Evolutionary conservation across 805 yeast species (phyloP).

Genomic region (Jamesozyma hellenica): DNA sequence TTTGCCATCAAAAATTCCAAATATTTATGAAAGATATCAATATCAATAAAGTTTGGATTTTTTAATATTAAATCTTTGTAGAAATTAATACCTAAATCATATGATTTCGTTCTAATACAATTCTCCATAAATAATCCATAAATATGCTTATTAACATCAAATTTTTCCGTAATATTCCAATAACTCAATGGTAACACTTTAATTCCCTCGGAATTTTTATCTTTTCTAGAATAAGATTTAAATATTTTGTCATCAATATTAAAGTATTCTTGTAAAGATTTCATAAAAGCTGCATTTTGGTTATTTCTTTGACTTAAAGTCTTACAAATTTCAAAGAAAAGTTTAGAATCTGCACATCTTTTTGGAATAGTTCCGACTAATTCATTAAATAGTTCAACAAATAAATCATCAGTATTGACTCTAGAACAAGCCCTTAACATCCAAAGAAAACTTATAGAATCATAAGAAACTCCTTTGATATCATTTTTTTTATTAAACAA

Average conservation of each 20-base stretch:
- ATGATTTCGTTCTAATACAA: constrained; percentile 11
- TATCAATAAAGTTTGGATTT: constrained; percentile 11
- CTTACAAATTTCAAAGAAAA: constrained; percentile 20
- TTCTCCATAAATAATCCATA: constrained; percentile 16
- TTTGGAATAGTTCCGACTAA: constrained; percentile 14
- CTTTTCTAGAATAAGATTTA: neutral
- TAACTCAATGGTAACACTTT: neutral
- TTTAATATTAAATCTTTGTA: constrained; percentile 5
- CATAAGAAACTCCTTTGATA: constrained; percentile 11
- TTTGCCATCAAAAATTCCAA: constrained; percentile 7
- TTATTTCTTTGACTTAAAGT: constrained; percentile 11
- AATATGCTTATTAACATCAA: constrained; percentile 10
- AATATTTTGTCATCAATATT: constrained; percentile 2
- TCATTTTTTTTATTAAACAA: constrained; percentile 26
- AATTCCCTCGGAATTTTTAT: neutral
- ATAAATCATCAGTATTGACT: constrained; percentile 11
- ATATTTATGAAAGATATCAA: constrained; percentile 14
- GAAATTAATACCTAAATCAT: constrained; percentile 11
- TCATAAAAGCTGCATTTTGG: constrained; percentile 3
- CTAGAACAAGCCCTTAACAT: constrained; percentile 17
- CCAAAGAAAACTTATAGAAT: constrained; percentile 19
- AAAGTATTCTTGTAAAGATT: constrained; percentile 13
- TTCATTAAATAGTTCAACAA: constrained; percentile 11
- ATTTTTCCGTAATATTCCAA: constrained; percentile 4
- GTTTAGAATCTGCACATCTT: constrained; percentile 14